Base-by-base conservation (phyloP, 2,329 filamentous ascomycete species). In the Hypoxylon sp. region DNA sequence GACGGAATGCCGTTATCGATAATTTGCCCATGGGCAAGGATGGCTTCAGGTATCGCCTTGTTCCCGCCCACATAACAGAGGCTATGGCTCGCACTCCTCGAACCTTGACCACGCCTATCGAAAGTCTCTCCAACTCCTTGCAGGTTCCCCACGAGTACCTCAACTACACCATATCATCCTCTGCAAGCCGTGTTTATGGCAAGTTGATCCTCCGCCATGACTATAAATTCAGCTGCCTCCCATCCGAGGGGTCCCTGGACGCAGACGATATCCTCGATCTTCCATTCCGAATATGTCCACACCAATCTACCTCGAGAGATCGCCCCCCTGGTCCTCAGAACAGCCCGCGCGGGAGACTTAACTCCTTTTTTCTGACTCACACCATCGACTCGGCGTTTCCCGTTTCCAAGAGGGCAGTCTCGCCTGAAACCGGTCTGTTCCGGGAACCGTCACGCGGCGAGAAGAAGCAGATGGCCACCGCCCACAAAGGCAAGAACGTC, bases 381-480 rank as follows among this genome's bases (percentile, higher is more conserved):
- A 45, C 51, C 7, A 45, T 54, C 24, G 51, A 33, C 5, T 54
- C 51, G 3, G 38, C 51, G 16, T 54, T 54, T n/a, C 51, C 51
- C n/a, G 8, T 14, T 16, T 30, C 12, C 8, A 38, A n/a, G 51
- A 54, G 26, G 14, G 6, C 28, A 7, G 11, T 8, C 18, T 8
- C 20, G 1, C 38, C 38, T 2, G 22, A 33, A 18, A 5, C 16
- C 8, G 18, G 26, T 12, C 26, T n/a, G 4, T 54, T 54, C 8
- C 40, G 51, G 26, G 2, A 22, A 33, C 40, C 51, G 38, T 33
- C 51, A 8, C 16, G 7, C 14, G 3, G 20, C 3, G 51, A 54
- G 26, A 24, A 6, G n/a, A 26, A 8, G 51, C 38, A 24, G 26
- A 54, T 54, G 51, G n/a, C 28, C 16, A 22, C 38, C 18, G 26